Percentiles rank a stretch among this genome's conserved stretches.
phyloP scores from a whole-genome alignment of 192 early-diverging fungal species.

The Haplosporangium gracile region DNA sequence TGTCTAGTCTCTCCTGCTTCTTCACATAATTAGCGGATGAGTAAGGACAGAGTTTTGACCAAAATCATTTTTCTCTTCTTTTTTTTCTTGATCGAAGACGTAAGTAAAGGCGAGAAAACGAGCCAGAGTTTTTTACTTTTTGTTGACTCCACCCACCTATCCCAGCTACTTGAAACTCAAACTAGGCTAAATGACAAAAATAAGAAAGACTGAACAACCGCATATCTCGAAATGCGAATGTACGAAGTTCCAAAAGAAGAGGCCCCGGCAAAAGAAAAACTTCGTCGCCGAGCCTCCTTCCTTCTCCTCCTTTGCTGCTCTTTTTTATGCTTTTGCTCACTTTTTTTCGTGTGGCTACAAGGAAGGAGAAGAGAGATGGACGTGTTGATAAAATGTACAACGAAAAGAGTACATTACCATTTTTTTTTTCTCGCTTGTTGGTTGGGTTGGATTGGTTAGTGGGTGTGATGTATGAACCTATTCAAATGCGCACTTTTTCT shows the following conservation, averaged over 20 bases:
- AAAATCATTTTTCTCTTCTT: too few species aligned
- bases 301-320: not conserved
- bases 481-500: slow-evolving; percentile 2
- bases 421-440: not conserved
- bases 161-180: not conserved
- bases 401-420: not conserved
- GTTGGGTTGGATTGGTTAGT: not conserved
- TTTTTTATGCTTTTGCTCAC: not conserved
- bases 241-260: too few species aligned
- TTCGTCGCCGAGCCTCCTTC: not conserved
- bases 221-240: too few species aligned
- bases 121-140: not conserved
- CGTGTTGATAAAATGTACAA: slow-evolving; percentile 1
- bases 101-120: too few species aligned
- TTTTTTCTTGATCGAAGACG: too few species aligned
- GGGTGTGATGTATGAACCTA: too few species aligned
- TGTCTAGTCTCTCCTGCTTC: too few species aligned
- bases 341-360: not conserved
- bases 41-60: too few species aligned
- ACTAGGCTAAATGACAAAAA: not conserved
- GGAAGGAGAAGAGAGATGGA: not conserved
- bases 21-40: too few species aligned
- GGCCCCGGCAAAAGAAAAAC: not conserved
- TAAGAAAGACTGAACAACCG: not conserved
- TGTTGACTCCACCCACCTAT: not conserved